Base-by-base conservation (phyloP, 768 basidiomycete species). In the Leucogyrophana mollusca region DNA sequence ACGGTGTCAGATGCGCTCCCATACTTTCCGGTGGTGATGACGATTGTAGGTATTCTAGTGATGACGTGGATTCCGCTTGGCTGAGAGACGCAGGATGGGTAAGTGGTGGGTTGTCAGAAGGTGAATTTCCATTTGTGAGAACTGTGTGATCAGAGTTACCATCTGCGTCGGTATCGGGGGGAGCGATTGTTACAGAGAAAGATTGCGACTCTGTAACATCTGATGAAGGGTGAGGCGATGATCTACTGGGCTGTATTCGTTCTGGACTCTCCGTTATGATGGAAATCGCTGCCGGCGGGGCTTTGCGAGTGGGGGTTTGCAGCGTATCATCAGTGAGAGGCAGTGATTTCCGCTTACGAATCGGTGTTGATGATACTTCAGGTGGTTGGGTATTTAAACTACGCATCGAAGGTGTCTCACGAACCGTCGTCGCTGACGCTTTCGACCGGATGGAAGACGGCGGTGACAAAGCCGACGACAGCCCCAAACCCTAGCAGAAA, bases 131-230 rank as follows among this genome's bases (percentile, higher is more conserved):
- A 17, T 47, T 40, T n/a, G 34, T 32, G 38, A 57, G n/a, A 4
- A 40, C 38, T 33, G 52, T 42, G 34, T 24, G 45, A 8, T 52
- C 51, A 34, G 36, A 33, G 47, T 40, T 41, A 24, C 17, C 14
- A 10, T 34, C 34, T 9, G 38, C 38, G 30, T 34, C 46, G 1
- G 40, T 21, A 10, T 66, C 67, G 27, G 74, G 72, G 36, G 74
- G 70, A 4, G 72, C 71, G 43, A 75, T 56, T n/a, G 68, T 75
- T 18, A 77, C 67, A 33, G 73, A 66, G 40, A 73, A 64, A 9
- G 71, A 63, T 34, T 66, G 71, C 2, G 66, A 61, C 20, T 60
- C 59, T 23, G 60, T 50, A 40, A 56, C 47, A 21, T 59, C 39
- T n/a, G 58, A 54, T 11, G 61, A 50, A n/a, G 41, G 41, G 56